Base-by-base conservation (phyloP, 371 early-diverging fungal genomes). In the Mortierella sp. region DNA sequence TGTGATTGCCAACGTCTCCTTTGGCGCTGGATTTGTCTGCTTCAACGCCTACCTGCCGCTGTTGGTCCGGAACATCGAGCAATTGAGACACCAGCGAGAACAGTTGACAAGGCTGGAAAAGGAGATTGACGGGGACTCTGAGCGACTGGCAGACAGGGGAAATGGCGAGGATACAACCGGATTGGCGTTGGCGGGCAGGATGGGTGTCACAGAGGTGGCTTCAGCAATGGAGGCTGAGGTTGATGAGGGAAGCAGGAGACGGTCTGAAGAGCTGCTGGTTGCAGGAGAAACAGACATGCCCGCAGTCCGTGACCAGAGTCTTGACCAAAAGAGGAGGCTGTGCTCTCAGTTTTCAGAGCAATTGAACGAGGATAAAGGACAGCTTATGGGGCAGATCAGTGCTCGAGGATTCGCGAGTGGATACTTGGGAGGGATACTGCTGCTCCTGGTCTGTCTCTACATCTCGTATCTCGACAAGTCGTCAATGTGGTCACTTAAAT, bases 41-140 rank as follows among this genome's bases (percentile, higher is more conserved):
- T 83, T 87, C 84, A 90, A 92, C 70, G 89, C 90, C 24, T 91
- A 84, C 68, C 77, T 92, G 58, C 91, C 91, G 4, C 70, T 91
- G 26, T 74, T 91, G 58, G 88, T 91, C 34, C 76, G 90, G 28
- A 87, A 91, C 63, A 55, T 87, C 48, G 82, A 82, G 26, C 70
- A 71, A 10, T 47, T 88, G 16, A 86, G 87, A 11, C 55, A 34
- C 13, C 55, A 71, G 11, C 73, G 75, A 16, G 70, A 77, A 26
- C 71, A 72, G 16, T 44, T 84, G 11, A 4, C 42, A 10, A 60
- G 28, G 1, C 34, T 78, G 13, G 77, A 78, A 60, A 54, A 44
- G 1, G 77, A 81, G 45, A 44, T 80, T 19, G 79, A 78, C 38
- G 13, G 38, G 9, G 60, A 71, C 14, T 47, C 72, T 6, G 76